These are phyloP conservation scores for Cladosporium sp. DNA, from an alignment of 2,329 filamentous ascomycete species.

Conservation along the genomic window DNA sequence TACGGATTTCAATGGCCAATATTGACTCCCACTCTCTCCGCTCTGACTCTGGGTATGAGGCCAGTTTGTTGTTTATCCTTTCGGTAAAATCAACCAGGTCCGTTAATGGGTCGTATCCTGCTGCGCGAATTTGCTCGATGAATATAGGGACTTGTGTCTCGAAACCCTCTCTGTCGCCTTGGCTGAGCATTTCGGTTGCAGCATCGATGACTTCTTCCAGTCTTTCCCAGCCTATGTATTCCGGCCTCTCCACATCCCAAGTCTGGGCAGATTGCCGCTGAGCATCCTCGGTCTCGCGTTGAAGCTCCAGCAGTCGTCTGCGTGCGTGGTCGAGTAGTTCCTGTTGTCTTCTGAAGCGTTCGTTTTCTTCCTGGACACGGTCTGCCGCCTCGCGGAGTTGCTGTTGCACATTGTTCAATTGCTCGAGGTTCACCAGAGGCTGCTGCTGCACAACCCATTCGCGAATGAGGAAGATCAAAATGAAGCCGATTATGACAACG, in stretches of 20 bases:
- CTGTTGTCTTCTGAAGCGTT: slow-evolving; percentile 31
- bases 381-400: slow-evolving; percentile 31
- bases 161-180: slow-evolving; percentile 20
- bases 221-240: slow-evolving; percentile 32
- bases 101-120: slow-evolving; percentile 23
- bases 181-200: slow-evolving; percentile 29
- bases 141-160: slow-evolving; percentile 23
- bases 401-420: slow-evolving; percentile 30
- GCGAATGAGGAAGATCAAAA: slow-evolving; percentile 91
- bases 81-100: slow-evolving; percentile 29
- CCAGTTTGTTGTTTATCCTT: slow-evolving; percentile 30
- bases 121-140: slow-evolving; percentile 29
- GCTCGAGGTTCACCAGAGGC: slow-evolving; percentile 70
- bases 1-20: slow-evolving; percentile 25
- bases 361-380: slow-evolving; percentile 34
- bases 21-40: slow-evolving; percentile 33
- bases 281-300: slow-evolving; percentile 26
- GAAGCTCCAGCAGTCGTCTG: slow-evolving; percentile 30
- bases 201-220: slow-evolving; percentile 32
- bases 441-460: slow-evolving; percentile 99
- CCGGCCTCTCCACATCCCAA: slow-evolving; percentile 22
- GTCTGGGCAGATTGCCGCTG: slow-evolving; percentile 25
- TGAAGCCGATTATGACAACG: slow-evolving; percentile 88
- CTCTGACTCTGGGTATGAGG: slow-evolving; percentile 26
- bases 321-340: slow-evolving; percentile 34